Conservation (phyloP, 352 stramenopile species). For the Pythium inflatum region DNA sequence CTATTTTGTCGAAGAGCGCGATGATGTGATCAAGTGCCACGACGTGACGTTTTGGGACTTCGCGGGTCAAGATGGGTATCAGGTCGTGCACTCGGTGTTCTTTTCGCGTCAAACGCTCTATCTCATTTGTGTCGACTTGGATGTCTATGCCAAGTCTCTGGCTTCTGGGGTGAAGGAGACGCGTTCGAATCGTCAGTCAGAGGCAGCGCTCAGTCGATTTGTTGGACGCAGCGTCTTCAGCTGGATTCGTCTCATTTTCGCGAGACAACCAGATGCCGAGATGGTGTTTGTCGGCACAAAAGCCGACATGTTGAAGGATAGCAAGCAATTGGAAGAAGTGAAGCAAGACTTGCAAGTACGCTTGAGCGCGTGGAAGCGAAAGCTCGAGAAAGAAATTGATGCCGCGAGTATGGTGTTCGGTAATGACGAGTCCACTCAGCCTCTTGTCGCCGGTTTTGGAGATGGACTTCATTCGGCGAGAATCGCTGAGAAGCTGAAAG, state of each 20-base stretch:
- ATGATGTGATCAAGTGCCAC: neutral
- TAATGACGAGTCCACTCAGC: neutral
- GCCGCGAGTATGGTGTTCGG: too few species aligned
- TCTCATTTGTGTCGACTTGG: conserved; percentile 12
- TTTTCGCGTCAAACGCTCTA: conserved; percentile 14
- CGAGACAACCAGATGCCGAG: conserved; percentile 6
- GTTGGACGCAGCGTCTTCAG: neutral
- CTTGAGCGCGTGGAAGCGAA: neutral
- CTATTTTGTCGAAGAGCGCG: too few species aligned
- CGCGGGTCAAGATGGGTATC: conserved; percentile 12
- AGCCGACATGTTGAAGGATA: conserved; percentile 13
- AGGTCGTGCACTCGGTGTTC: conserved; percentile 8
- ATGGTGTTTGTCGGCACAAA: conserved; percentile 19
- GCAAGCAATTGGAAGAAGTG: neutral
- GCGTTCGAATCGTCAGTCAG: neutral
- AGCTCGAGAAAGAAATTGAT: conserved; percentile 8
- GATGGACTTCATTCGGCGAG: neutral
- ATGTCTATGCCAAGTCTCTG: neutral
- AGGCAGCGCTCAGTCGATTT: conserved; percentile 9
- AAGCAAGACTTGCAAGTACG: conserved; percentile 7
- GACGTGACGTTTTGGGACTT: conserved; percentile 24
- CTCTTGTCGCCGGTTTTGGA: neutral
- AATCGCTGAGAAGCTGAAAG: neutral
- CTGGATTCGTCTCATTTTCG: conserved; percentile 11
- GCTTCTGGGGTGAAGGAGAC: neutral